Percentiles rank a stretch among this genome's conserved stretches.
These are phyloP conservation scores for Grifola frondosa DNA, from an alignment of 1,284 basidiomycete species.

Conservation along the genomic window DNA sequence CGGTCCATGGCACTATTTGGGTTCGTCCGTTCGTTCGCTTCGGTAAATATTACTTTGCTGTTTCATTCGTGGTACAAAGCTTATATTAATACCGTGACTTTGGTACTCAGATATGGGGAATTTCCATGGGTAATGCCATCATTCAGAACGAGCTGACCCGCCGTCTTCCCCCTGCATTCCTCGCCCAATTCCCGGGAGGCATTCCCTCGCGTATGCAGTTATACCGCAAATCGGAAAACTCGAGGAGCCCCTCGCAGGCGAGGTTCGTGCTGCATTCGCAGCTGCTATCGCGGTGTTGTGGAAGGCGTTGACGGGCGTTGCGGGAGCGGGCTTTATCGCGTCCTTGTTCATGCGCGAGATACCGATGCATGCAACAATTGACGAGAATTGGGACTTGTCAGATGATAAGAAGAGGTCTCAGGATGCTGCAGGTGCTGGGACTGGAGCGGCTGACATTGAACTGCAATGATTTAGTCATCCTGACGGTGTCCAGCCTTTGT, in stretches of 20 bases:
- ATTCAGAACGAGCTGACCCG: constrained; percentile 10
- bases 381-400: constrained; percentile 11
- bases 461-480: no score
- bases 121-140: constrained; percentile 7
- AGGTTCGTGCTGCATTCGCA: constrained; percentile 10
- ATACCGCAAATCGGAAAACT: constrained; percentile 8
- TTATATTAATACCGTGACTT: neutral
- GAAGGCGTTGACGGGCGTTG: constrained; percentile 7
- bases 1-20: constrained; percentile 30
- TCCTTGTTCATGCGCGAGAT: constrained; percentile 3
- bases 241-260: neutral
- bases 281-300: constrained; percentile 1
- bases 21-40: constrained; percentile 30
- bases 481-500: no score
- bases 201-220: constrained; percentile 8
- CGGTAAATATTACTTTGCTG: constrained; percentile 2
- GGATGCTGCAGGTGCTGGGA: no score
- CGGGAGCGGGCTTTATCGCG: constrained; percentile 6
- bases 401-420: constrained; percentile 1
- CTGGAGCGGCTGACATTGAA: no score
- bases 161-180: constrained; percentile 5
- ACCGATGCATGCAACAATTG: neutral
- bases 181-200: constrained; percentile 3
- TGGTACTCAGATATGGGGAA: constrained; percentile 9
- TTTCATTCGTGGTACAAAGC: neutral